Evolutionary conservation across 768 basidiomycete genomes (phyloP).

Genomic region (Rossbeevera mucosa): DNA sequence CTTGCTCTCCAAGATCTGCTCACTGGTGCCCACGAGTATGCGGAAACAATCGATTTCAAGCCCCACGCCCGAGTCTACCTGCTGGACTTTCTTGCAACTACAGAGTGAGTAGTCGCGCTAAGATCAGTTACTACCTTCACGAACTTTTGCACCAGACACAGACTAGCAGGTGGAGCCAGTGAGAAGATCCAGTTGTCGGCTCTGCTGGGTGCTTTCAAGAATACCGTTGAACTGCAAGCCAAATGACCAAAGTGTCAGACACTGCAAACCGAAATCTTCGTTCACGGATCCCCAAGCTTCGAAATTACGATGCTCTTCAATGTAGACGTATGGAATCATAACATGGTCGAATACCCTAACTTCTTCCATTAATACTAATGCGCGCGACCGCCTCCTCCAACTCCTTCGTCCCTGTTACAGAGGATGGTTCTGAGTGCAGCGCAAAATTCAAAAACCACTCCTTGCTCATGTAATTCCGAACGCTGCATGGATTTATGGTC

Average conservation of each 20-base stretch:
- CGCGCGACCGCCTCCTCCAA: conserved; percentile 2
- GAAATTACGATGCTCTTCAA: neutral
- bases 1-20: conserved; percentile 94
- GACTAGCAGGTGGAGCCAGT: conserved; percentile 85
- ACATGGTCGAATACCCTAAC: neutral
- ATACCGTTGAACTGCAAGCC: conserved; percentile 73
- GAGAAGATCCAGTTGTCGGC: conserved; percentile 95
- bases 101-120: conserved; percentile 60
- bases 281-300: neutral
- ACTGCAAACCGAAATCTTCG: neutral
- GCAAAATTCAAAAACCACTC: conserved; percentile 82
- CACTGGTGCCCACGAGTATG: conserved; percentile 85
- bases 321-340: neutral
- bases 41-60: conserved; percentile 82
- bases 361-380: conserved; percentile 5
- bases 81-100: conserved; percentile 90
- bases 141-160: conserved; percentile 53
- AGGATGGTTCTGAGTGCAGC: conserved; percentile 49
- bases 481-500: conserved; percentile 37
- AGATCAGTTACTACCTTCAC: neutral
- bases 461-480: conserved; percentile 94
- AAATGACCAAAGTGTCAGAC: conserved; percentile 27
- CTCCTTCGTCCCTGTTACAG: conserved; percentile 26
- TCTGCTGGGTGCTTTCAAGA: conserved; percentile 88
- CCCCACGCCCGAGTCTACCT: conserved; percentile 85